Evolutionary conservation across 345 rosid genomes (phyloP), one percentile per base, ranked within the genome.

Genomic region (Nephelium lappaceum): DNA sequence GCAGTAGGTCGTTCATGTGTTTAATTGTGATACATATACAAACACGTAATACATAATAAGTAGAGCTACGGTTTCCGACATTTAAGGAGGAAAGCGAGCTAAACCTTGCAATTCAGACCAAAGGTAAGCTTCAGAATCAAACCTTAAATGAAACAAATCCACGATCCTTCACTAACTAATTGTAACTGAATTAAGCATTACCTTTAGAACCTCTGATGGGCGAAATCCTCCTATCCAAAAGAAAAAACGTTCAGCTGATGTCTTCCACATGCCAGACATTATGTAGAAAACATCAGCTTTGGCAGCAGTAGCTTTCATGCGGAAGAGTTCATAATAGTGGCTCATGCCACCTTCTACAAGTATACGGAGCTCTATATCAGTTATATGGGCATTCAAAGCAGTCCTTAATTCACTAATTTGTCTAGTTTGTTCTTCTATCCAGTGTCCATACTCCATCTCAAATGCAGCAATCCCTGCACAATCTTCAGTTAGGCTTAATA

Each of bases 121-220:
- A 49, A 49, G 18, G 19, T 14, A 53, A 53, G n/a, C 18, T 53
- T 49, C 15, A 49, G 5, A 49, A 14, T 49, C 15, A 49, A 49
- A 31, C 19, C 16, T 49, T 49, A 14, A 49, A 49, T 49, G 16
- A 12, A 55, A 39, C 4, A n/a, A 72, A 41, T 57, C 5, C 25
- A 73, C 18, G 8, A 42, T 16, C 41, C 21, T 62, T 75, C 72
- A 64, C 8, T 67, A 23, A 77, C 27, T 11, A 63, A 69, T 25
- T 23, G n/a, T 14, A 49, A 61, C 31, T 9, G 19, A 49, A 66
- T 18, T 7, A 72, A 16, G 61, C 21, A 71, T 81, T 79, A 95
- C 99, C 99, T 93, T 88, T 72, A 96, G 93, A 78, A 96, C 95
- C 75, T 93, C 97, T 0, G 99, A 94, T 55, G 99, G 97, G 71